phyloP scores from a whole-genome alignment of 2,329 filamentous ascomycete species.

The Xylaria sp. region DNA sequence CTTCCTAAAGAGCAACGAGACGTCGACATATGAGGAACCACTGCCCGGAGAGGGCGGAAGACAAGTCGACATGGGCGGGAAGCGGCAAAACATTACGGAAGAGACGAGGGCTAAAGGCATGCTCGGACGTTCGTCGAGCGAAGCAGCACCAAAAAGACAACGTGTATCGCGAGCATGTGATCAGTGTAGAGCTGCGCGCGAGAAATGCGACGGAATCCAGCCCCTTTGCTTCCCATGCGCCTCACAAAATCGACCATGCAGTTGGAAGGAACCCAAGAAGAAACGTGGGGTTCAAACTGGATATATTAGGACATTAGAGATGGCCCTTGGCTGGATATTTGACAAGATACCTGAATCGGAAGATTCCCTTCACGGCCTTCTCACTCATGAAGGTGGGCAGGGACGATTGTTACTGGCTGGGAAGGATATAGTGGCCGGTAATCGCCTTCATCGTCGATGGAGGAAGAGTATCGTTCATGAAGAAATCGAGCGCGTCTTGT shows the following conservation, averaged over 20 bases:
- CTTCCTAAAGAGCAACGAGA: conserved; percentile 8
- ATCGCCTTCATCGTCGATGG: conserved; percentile 70
- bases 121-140: conserved; percentile 16
- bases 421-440: conserved; percentile 59
- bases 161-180: conserved; percentile 76
- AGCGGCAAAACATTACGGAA: conserved; percentile 29
- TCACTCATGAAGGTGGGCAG: conserved; percentile 57
- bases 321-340: conserved; percentile 74
- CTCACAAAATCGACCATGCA: conserved; percentile 70
- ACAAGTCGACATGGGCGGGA: conserved; percentile 23
- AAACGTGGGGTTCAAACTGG: conserved; percentile 84
- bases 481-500: conserved; percentile 71
- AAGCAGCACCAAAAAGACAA: conserved; percentile 63
- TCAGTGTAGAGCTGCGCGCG: conserved; percentile 72
- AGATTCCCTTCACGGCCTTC: conserved; percentile 63
- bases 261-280: conserved; percentile 77
- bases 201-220: conserved; percentile 77
- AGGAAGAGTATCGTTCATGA: conserved; percentile 69
- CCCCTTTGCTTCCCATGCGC: conserved; percentile 75
- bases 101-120: conserved; percentile 25
- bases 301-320: conserved; percentile 78
- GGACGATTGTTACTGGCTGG: conserved; percentile 60
- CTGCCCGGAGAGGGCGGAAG: background rate
- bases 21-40: conserved; percentile 19
- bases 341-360: conserved; percentile 69